Evolutionary conservation across 768 basidiomycete species (phyloP), one percentile per base, ranked within the genome.

Genomic region (Pleurotus sapidus): DNA sequence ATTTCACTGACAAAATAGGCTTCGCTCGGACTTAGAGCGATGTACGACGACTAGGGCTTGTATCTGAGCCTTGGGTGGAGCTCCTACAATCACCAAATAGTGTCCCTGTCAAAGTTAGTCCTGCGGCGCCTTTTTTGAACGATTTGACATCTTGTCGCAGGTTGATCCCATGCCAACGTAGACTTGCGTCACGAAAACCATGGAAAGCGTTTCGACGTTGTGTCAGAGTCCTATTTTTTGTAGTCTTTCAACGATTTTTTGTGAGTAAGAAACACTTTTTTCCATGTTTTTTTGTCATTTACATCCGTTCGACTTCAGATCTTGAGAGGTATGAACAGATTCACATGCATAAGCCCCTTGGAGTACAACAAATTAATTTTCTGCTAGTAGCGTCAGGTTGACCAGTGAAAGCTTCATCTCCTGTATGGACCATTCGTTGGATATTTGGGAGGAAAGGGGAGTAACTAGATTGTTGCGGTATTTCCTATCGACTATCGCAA

Each of bases 91-190:
- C 30, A 34, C 30, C 30, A 34, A 34, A 34, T 34, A 34, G 25
- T 15, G 30, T n/a, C 0, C 49, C 27, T 42, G 51, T 54, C 51
- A 54, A 39, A 20, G 51, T 54, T 39, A 54, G 51, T 43, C 39
- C 23, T 54, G 51, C 51, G 51, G 51, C 51, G 51, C 39, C 23
- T 54, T 54, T 54, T 34, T 23, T n/a, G 25, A 50, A 50, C 30
- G 27, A 25, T 27, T 30, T 54, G 51, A 54, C 51, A 43, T 40
- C 34, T 42, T 30, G 51, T 40, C 42, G 15, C 39, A 40, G 39
- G 51, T 50, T 50, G 20, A 18, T 30, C 39, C 39, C 38, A 40
- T 40, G 37, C 51, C 51, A 39, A 54, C 39, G 25, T 15, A 6
- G n/a, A 23, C 20, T 12, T 40, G 14, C 39, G 51, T 17, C 51